Base-by-base conservation (phyloP, 1,139 yeast genomes). In the Hanseniaspora sp. region DNA sequence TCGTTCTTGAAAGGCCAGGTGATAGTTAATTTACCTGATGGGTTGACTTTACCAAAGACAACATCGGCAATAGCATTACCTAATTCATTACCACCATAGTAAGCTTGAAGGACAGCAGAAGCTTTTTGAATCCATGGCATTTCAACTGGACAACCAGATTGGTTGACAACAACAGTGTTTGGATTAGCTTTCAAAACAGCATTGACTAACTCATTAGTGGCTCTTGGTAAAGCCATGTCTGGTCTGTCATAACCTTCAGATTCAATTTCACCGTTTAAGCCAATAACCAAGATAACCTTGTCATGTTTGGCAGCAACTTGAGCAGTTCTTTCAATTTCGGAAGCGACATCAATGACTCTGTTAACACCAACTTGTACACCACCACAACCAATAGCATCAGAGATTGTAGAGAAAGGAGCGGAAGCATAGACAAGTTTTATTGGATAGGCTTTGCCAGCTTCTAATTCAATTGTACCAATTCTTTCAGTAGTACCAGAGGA, bases 101-200 rank as follows among this genome's bases (percentile, higher is more conserved):
- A 71, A 18, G 74, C 62, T 70, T 80, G 83, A 7, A 79, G 66
- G 41, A 79, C 60, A 5, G 76, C 77, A 55, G 70, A 71, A 17
- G 74, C 77, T 29, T 74, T 64, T 42, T 71, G 65, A 13, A 70
- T 63, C 82, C 83, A 79, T 34, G 82, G 81, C 73, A 80, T 70
- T 38, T 75, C 70, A 33, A 80, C 83, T 1, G 86, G 84, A 11
- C 82, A 72, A 54, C 85, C 85, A 2, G 81, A 73, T 63, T 79
- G 83, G 65, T 77, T 74, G 30, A 79, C 82, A 47, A 79, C 69
- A 28, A 78, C 73, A 9, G 76, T 72, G 61, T 78, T 76, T 41
- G 74, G 72, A 60, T 78, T 79, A 46, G 70, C 82, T 48, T 68
- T 69, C 39, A 71, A 56, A 18, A 80, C 73, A 38, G 71, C 77